phyloP scores from a whole-genome alignment of 176 grass and related monocot genomes.

The Elaeis guineensis region DNA sequence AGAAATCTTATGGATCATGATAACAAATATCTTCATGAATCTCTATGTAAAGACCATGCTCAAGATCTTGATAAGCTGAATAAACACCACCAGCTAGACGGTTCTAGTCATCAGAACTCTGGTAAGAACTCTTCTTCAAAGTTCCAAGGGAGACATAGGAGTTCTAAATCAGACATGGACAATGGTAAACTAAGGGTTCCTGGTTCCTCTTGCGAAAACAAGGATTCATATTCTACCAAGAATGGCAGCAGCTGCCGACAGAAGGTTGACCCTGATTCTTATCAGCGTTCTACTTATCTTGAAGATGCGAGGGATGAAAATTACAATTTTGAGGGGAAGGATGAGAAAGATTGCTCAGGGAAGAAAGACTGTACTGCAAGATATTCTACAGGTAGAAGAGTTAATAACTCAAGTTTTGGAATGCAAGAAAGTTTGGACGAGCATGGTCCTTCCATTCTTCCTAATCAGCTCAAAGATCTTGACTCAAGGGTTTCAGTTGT shows the following conservation, averaged over 20 bases:
- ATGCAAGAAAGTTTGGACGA: slow-evolving; percentile 17
- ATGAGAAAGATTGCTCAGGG: slow-evolving; percentile 32
- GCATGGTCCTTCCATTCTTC: slow-evolving; percentile 25
- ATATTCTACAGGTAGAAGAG: slow-evolving; percentile 29
- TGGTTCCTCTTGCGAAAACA: background rate
- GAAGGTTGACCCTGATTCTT: slow-evolving; percentile 6
- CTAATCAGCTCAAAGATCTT: slow-evolving; percentile 18
- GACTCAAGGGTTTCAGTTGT: slow-evolving; percentile 14
- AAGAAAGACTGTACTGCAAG: slow-evolving; percentile 38
- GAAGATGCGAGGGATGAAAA: background rate
- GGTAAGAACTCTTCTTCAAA: slow-evolving; percentile 6
- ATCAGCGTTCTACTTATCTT: slow-evolving; percentile 3
- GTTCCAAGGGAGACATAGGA: slow-evolving; percentile 9
- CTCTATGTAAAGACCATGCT: background rate
- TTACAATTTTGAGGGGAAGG: slow-evolving; percentile 25
- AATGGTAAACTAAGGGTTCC: background rate
- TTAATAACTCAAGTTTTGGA: slow-evolving; percentile 20
- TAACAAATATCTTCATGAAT: background rate
- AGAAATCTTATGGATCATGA: background rate
- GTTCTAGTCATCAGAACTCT: slow-evolving; percentile 3
- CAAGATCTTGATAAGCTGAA: slow-evolving; percentile 7
- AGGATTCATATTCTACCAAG: background rate
- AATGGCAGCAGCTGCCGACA: background rate
- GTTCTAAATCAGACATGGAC: slow-evolving; percentile 5
- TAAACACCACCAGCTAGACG: background rate